These are phyloP conservation scores for Amylostereum areolatum DNA, from an alignment of 1,284 basidiomycete genomes.

Conservation along the genomic window DNA sequence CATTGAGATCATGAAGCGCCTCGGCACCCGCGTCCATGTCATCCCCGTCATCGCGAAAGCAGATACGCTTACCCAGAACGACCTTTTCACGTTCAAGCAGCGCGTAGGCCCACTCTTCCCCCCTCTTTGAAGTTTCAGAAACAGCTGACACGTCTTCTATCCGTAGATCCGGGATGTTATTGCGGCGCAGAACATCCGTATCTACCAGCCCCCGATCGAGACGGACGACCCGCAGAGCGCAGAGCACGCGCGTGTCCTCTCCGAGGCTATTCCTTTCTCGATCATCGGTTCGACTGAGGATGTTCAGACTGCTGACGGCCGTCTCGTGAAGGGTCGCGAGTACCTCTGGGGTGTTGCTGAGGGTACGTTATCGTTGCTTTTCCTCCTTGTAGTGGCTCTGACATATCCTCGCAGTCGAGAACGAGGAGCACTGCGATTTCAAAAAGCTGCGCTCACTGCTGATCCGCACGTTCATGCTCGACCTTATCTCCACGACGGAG, in stretches of 20 bases:
- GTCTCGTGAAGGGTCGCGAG: slow-evolving; percentile 93
- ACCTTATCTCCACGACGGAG: slow-evolving; percentile 94
- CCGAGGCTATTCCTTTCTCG: slow-evolving; percentile 93
- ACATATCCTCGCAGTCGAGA: slow-evolving; percentile 68
- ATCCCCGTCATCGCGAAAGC: slow-evolving; percentile 98
- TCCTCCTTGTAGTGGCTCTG: neutral
- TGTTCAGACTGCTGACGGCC: slow-evolving; percentile 87
- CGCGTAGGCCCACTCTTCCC: slow-evolving; percentile 48
- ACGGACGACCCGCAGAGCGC: slow-evolving; percentile 83
- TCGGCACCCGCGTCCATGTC: slow-evolving; percentile 93
- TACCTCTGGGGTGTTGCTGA: slow-evolving; percentile 99
- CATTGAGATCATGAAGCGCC: slow-evolving; percentile 98
- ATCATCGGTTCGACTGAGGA: slow-evolving; percentile 98
- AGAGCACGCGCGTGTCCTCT: slow-evolving; percentile 85
- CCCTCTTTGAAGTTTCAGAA: slow-evolving; percentile 4
- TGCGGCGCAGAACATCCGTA: slow-evolving; percentile 86
- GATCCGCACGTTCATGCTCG: slow-evolving; percentile 98
- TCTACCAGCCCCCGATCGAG: slow-evolving; percentile 93
- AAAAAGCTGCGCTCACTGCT: slow-evolving; percentile 94
- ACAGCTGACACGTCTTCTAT: slow-evolving; percentile 9
- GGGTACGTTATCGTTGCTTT: slow-evolving; percentile 41
- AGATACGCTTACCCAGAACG: slow-evolving; percentile 92
- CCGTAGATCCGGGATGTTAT: slow-evolving; percentile 85
- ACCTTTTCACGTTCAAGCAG: slow-evolving; percentile 90
- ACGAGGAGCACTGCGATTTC: slow-evolving; percentile 99